These are phyloP conservation scores for Candida maesae DNA, from an alignment of 805 yeast species.

Conservation along the genomic window DNA sequence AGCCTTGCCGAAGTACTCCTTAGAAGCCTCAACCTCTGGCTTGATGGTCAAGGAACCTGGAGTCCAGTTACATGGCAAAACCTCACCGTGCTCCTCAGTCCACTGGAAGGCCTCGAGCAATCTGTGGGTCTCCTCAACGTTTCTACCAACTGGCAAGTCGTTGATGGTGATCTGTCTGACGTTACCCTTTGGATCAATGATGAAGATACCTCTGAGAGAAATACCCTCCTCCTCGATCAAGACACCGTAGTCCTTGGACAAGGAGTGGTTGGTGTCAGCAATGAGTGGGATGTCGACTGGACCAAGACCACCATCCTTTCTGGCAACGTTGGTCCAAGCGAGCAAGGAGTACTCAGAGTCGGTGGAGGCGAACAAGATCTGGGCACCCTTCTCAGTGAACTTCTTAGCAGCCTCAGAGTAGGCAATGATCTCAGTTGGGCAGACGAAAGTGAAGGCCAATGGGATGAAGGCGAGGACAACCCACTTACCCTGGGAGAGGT, in stretches of 20 bases:
- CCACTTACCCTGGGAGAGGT: conserved; percentile 86
- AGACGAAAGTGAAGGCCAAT: conserved; percentile 98
- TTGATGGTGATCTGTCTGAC: conserved; percentile 97
- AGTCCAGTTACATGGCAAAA: conserved; percentile 99
- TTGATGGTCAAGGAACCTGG: conserved; percentile 92
- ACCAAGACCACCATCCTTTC: conserved; percentile 98
- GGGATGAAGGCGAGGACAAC: conserved; percentile 96
- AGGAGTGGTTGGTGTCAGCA: conserved; percentile 95
- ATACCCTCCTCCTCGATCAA: conserved; percentile 94
- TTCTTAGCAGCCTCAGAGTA: conserved; percentile 93
- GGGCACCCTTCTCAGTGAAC: conserved; percentile 82
- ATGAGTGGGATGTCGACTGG: conserved; percentile 90
- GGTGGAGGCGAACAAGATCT: conserved; percentile 93
- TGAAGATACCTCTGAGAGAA: conserved; percentile 96
- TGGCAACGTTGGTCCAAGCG: conserved; percentile 97
- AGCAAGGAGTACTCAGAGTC: conserved; percentile 96
- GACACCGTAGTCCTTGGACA: conserved; percentile 96
- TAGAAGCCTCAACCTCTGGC: conserved; percentile 73
- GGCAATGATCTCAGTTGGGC: conserved; percentile 99
- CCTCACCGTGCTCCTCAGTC: conserved; percentile 99
- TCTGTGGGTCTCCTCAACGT: conserved; percentile 97
- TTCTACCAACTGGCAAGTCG: conserved; percentile 99
- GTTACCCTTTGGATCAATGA: conserved; percentile 93
- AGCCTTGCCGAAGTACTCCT: conserved; percentile 71
- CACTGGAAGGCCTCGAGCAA: conserved; percentile 98